Evolutionary conservation across 164 flowering plant species (phyloP).

Genomic region (Aristolochia californica): DNA sequence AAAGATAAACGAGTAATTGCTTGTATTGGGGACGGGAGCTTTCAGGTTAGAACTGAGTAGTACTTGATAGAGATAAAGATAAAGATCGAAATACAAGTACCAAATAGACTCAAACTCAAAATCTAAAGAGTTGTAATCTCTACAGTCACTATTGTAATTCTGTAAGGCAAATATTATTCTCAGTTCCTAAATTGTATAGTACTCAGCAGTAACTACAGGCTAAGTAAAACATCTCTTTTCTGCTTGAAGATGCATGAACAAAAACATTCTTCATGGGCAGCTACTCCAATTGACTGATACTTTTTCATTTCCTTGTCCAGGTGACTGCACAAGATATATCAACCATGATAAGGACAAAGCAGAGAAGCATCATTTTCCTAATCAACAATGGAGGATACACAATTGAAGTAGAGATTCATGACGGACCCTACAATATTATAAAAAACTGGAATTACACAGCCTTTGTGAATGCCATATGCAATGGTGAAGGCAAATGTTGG

Average conservation of each 20-base stretch:
- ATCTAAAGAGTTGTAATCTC: too few species aligned
- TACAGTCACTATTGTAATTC: too few species aligned
- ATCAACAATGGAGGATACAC: constrained; percentile 89
- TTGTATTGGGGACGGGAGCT: constrained; percentile 88
- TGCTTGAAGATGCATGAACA: too few species aligned
- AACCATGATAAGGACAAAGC: constrained; percentile 69
- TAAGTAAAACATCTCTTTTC: too few species aligned
- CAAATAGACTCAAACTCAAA: too few species aligned
- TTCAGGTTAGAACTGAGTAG: constrained; percentile 75
- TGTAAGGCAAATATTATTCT: too few species aligned
- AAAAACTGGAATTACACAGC: constrained; percentile 85
- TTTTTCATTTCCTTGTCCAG: constrained; percentile 15
- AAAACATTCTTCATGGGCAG: too few species aligned
- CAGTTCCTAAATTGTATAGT: too few species aligned
- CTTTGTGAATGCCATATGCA: constrained; percentile 57
- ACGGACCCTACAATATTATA: constrained; percentile 82
- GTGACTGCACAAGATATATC: constrained; percentile 79
- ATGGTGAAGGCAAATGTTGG: constrained; percentile 75
- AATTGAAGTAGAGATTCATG: constrained; percentile 25
- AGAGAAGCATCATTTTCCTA: constrained; percentile 62
- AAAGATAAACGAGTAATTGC: constrained; percentile 70
- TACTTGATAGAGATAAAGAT: too few species aligned
- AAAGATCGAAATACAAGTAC: too few species aligned
- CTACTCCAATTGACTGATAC: too few species aligned
- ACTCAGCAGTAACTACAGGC: constrained; percentile 3